These are phyloP conservation scores for Fusarium hostae DNA, from an alignment of 2,329 filamentous ascomycete genomes.

Conservation along the genomic window DNA sequence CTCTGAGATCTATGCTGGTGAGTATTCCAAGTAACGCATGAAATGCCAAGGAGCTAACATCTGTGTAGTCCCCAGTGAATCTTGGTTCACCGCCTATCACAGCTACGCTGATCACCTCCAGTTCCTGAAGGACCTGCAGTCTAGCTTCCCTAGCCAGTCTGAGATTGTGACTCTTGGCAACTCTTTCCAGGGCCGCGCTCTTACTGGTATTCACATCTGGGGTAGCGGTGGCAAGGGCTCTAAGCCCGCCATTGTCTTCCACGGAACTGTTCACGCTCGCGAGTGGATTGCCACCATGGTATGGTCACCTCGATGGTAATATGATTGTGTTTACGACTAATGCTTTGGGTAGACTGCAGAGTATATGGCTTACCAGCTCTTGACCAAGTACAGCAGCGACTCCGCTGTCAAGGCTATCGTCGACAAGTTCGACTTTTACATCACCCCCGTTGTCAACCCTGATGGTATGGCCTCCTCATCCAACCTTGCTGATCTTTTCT, in stretches of 20 bases:
- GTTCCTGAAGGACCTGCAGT: constrained; percentile 27
- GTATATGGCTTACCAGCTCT: constrained; percentile 31
- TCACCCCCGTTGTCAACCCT: constrained; percentile 71
- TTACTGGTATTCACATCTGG: constrained; percentile 35
- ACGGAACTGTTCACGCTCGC: constrained; percentile 33
- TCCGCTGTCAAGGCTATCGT: constrained; percentile 53
- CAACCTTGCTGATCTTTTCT: constrained; percentile 11
- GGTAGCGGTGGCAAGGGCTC: constrained; percentile 34
- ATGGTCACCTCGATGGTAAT: rapidly evolving
- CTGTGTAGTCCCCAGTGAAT: constrained; percentile 14
- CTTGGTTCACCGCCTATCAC: constrained; percentile 34
- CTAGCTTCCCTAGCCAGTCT: constrained; percentile 22
- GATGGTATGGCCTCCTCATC: constrained; percentile 56
- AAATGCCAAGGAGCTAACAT: background rate
- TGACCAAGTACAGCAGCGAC: constrained; percentile 31
- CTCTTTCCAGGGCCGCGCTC: constrained; percentile 25
- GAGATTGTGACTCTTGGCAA: constrained; percentile 26
- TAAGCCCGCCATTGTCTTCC: constrained; percentile 32
- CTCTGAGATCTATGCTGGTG: constrained; percentile 23
- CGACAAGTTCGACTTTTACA: constrained; percentile 73
- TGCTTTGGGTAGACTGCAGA: background rate
- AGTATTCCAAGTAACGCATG: background rate
- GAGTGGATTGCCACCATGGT: constrained; percentile 35
- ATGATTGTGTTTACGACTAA: rapidly evolving
- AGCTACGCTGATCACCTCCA: constrained; percentile 27